Conservation (phyloP, 345 rosid species). For the Syzygium aromaticum region DNA sequence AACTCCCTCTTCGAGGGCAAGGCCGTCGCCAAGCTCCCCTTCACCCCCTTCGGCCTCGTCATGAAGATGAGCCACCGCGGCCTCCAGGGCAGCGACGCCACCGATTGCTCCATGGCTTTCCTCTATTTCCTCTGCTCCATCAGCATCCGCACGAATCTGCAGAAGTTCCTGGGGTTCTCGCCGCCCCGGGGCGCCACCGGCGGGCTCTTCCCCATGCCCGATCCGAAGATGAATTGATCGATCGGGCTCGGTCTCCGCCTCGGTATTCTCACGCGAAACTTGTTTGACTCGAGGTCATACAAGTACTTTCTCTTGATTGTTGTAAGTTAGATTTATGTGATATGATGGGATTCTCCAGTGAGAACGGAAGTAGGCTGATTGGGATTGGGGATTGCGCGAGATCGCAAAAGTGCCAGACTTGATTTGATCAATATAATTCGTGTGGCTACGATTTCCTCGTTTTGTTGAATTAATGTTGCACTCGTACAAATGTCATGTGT, state of each 20-base stretch:
- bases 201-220: conserved; percentile 93
- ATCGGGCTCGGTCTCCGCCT: background rate
- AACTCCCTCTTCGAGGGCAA: conserved; percentile 94
- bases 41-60: conserved; percentile 63
- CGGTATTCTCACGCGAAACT: background rate
- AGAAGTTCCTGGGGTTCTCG: conserved; percentile 73
- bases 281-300: background rate
- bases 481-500: background rate
- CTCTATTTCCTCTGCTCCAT: conserved; percentile 77
- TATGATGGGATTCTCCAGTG: background rate
- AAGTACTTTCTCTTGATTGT: background rate
- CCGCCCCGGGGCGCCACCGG: conserved; percentile 73
- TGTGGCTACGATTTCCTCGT: background rate
- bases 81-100: conserved; percentile 64
- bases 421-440: background rate
- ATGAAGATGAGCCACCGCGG: conserved; percentile 97
- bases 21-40: conserved; percentile 89
- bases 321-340: background rate
- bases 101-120: conserved; percentile 98
- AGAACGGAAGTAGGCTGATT: background rate
- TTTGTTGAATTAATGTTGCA: background rate
- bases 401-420: background rate
- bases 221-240: conserved; percentile 67
- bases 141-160: conserved; percentile 83
- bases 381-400: background rate